Base-by-base conservation (phyloP, 768 basidiomycete species). In the Pholiota microspora region DNA sequence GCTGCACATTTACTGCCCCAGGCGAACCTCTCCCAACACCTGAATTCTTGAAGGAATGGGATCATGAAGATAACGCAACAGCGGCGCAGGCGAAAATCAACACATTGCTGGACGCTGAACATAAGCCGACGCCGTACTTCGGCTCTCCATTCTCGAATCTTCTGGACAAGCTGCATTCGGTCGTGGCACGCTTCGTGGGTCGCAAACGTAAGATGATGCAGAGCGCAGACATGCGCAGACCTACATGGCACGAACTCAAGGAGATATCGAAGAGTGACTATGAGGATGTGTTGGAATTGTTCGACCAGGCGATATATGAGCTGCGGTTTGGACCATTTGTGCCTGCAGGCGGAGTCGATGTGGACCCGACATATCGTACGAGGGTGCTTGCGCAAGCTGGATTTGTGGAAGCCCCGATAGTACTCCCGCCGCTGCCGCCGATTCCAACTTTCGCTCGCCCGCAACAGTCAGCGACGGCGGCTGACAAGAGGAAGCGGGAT, bases 271-370 rank as follows among this genome's bases (percentile, higher is more conserved):
- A 45, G 10, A 18, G n/a, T 1, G 48, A 58, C 10, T 58, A 58
- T 28, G 34, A 16, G 8, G 32, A 21, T 13, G 40, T 58, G 9
- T 27, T 58, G 16, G 24, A 42, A 2, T 42, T 34, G 7, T 29
- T 58, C 23, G 57, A 58, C 24, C 1, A 40, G 5, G 57, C 53
- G 1, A 50, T 58, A 31, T 44, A 51, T n/a, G 49, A 31, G 29
- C 29, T 31, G 29, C 7, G n/a, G 21, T 51, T 40, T 21, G 49
- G 49, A 36, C 2, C 36, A 9, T 51, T 40, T 18, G 21, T 12
- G 6, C 12, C 29, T 31, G 29, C 29, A 12, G 12, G 29, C 6
- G 29, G 29, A 31, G 29, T 12, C 29, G 29, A 12, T 6, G n/a
- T n/a, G n/a, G n/a, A n/a, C n/a, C n/a, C n/a, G 29, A 12, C 15